Conservation (phyloP, 2,329 filamentous ascomycete genomes). For the Aureobasidium sp. region DNA sequence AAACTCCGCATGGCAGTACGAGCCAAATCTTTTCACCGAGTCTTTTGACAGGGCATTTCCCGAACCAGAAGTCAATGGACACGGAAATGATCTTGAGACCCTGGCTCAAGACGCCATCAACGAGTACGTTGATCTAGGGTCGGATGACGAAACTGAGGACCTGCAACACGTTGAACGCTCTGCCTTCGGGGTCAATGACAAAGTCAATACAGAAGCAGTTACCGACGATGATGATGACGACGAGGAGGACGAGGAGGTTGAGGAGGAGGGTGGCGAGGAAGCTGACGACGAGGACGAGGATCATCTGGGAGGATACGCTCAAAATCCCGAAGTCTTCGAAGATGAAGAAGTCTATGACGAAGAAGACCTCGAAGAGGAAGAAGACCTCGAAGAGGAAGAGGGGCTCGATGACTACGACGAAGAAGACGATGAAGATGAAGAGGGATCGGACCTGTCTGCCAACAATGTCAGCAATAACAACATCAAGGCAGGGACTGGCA, state of each 20-base stretch:
- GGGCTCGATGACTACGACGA: neutral
- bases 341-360: slow-evolving; percentile 13
- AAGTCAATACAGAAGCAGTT: neutral
- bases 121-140: neutral
- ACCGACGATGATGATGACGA: neutral
- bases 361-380: slow-evolving; percentile 7
- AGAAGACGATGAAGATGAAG: slow-evolving; percentile 8
- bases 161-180: neutral
- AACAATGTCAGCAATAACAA: slow-evolving; percentile 8
- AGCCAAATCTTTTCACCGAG: neutral
- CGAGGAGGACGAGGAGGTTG: neutral
- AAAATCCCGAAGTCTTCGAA: slow-evolving; percentile 1
- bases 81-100: neutral
- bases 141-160: neutral
- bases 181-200: neutral
- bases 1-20: slow-evolving; percentile 4
- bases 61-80: neutral
- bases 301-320: neutral
- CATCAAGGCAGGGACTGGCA: slow-evolving; percentile 20
- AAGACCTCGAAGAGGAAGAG: slow-evolving; percentile 7
- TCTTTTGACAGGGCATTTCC: neutral
- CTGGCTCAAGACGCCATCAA: neutral
- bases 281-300: slow-evolving; percentile 7
- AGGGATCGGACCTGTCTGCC: neutral
- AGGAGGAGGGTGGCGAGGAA: neutral